phyloP scores from a whole-genome alignment of 2,329 filamentous ascomycete species.

The Talaromyces sp. region DNA sequence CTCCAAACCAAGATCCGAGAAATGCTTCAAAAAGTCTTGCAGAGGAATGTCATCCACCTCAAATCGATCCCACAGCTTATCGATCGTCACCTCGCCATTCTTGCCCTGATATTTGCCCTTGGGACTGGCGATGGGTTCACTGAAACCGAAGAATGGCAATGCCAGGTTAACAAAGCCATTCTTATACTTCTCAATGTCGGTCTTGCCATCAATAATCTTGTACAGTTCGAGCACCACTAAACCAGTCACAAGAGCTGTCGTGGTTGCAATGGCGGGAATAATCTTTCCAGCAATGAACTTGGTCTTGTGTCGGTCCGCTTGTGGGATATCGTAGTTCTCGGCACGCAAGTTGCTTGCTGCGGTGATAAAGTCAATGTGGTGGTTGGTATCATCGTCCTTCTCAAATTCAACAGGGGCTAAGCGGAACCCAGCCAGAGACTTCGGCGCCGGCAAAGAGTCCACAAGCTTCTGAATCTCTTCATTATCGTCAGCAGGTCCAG shows the following conservation, averaged over 20 bases:
- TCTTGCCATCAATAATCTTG: constrained; percentile 95
- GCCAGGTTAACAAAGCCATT: constrained; percentile 98
- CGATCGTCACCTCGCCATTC: constrained; percentile 72
- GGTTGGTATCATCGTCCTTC: constrained; percentile 96
- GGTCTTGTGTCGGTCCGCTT: constrained; percentile 92
- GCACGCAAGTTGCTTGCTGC: constrained; percentile 94
- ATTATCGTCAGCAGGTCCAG: constrained; percentile 60
- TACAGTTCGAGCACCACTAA: constrained; percentile 88
- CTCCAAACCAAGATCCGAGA: constrained; percentile 73
- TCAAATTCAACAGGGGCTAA: constrained; percentile 92
- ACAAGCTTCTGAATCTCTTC: constrained; percentile 72
- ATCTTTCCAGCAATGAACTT: constrained; percentile 99
- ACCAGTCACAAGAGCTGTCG: constrained; percentile 90
- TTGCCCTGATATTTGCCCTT: constrained; percentile 86
- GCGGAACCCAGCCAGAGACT: constrained; percentile 80
- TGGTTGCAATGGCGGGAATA: constrained; percentile 96
- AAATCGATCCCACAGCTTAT: constrained; percentile 98
- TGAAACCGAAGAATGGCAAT: constrained; percentile 96
- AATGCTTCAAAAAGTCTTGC: constrained; percentile 75
- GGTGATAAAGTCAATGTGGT: constrained; percentile 99
- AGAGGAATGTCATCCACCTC: constrained; percentile 84
- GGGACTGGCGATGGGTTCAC: constrained; percentile 88
- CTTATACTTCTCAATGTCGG: constrained; percentile 98
- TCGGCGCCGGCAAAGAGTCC: constrained; percentile 70
- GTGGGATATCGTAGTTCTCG: constrained; percentile 95